Percentiles rank a stretch among this genome's conserved stretches.
phyloP scores from a whole-genome alignment of 768 basidiomycete species.

The Auricularia cornea region DNA sequence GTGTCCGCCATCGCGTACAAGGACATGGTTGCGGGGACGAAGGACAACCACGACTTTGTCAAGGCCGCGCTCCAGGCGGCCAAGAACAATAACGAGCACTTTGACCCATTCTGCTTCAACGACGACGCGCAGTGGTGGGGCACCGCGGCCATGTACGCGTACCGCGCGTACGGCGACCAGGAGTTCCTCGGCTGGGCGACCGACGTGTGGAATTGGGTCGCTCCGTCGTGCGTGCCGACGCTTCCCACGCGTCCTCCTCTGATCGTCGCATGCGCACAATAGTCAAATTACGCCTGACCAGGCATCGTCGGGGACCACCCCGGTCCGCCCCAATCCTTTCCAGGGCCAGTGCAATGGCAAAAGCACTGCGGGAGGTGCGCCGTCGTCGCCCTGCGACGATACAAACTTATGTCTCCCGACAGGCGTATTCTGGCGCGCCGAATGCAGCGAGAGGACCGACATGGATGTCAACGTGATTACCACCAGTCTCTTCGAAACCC shows the following conservation, averaged over 20 bases:
- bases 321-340: constrained; percentile 35
- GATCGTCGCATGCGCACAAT: no score
- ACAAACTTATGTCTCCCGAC: no score
- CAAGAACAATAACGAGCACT: not conserved
- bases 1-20: not conserved
- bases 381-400: no score
- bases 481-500: not conserved
- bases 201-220: constrained; percentile 42
- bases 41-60: not conserved
- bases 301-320: constrained; percentile 28
- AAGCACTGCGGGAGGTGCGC: constrained; percentile 42
- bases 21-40: not conserved
- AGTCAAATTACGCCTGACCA: constrained; percentile 38
- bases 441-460: constrained; percentile 31
- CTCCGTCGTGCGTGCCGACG: constrained; percentile 36
- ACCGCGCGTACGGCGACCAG: constrained; percentile 38
- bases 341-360: constrained; percentile 37
- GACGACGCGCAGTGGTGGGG: constrained; percentile 37
- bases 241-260: no score
- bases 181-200: constrained; percentile 36
- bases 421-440: constrained; percentile 44
- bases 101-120: not conserved
- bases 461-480: constrained; percentile 41
- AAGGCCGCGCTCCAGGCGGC: not conserved
- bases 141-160: constrained; percentile 40